Evolutionary conservation across 495 filamentous ascomycete genomes (phyloP).

Genomic region (Parathielavia appendiculata): DNA sequence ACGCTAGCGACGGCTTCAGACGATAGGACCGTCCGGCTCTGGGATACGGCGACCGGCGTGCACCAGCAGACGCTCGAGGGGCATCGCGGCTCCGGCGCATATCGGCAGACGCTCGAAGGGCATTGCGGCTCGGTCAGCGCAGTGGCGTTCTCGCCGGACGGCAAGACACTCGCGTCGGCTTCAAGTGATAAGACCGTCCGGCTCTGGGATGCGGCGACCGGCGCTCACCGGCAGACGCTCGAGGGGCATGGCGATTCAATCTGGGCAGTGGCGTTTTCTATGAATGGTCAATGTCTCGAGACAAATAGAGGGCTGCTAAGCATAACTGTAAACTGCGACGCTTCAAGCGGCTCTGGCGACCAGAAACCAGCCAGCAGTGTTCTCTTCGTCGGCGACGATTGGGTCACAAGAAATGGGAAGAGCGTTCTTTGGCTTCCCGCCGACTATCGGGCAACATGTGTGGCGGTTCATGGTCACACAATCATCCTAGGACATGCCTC

Average conservation of each 20-base stretch:
- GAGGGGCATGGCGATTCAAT: background rate
- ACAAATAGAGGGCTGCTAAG: background rate
- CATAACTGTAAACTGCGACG: background rate
- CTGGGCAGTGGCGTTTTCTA: background rate
- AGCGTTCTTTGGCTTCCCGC: conserved; percentile 1
- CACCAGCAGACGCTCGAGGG: conserved; percentile 2
- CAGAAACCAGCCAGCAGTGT: background rate
- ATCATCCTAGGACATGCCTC: background rate
- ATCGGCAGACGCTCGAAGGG: conserved; percentile 4
- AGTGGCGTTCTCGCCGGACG: conserved; percentile 1
- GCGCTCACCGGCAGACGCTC: background rate
- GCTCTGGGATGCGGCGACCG: background rate
- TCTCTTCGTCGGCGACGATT: background rate
- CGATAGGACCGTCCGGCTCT: conserved; percentile 4
- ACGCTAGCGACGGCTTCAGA: background rate
- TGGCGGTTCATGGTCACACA: conserved; percentile 4
- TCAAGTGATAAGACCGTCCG: background rate
- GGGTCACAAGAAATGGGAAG: background rate
- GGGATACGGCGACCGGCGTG: background rate
- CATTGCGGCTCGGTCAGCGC: background rate
- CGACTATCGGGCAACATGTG: conserved; percentile 3
- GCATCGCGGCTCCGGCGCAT: background rate
- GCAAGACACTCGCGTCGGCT: conserved; percentile 2
- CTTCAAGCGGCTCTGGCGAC: background rate
- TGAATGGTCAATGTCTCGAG: background rate